Evolutionary conservation across 1,284 basidiomycete species (phyloP), one percentile per base, ranked within the genome.

Genomic region (Stygiomarasmius scandens): DNA sequence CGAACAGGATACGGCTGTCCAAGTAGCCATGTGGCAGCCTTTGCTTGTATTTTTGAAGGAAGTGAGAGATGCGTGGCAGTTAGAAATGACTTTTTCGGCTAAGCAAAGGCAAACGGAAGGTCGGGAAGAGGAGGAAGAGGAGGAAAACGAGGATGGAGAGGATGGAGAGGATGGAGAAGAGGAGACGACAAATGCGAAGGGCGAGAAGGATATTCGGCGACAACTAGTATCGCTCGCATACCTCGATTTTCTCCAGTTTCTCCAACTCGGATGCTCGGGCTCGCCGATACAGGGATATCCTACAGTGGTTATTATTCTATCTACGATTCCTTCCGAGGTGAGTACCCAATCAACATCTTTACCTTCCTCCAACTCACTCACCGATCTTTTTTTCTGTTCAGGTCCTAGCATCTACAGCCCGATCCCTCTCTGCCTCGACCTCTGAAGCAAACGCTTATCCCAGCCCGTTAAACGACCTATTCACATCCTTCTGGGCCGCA

Each of bases 281-380:
- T 86, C 86, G n/a, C 87, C 92, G 0, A 62, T 81, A 2, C 80
- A 89, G 61, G 89, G 89, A 2, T 96, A 95, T 67, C 91, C 92
- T 0, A 80, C 86, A 0, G 77, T 95, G 27, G 73, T 95, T 9
- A 75, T 96, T 38, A 79, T 95, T 23, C 67, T 96, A 3, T 90
- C 91, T 0, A 93, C 91, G 0, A 84, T 96, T 24, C 91, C 93
- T 5, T 67, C 77, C 2, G 76, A 77, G 32, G 85, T 88, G 66
- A 49, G 81, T 46, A 29, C 34, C 32, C 52, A 49, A 24, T 16
- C 47, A n/a, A 38, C 38, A n/a, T 49, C 24, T 36, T 54, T 25
- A 47, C n/a, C 36, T 46, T 14, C 56, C 38, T 55, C 12, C 23
- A 34, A 5, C 19, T 25, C 27, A 16, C 27, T n/a, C 32, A 8